Evolutionary conservation across 73 alveolate species (phyloP).

Genomic region (Paramecium octaurelia): DNA sequence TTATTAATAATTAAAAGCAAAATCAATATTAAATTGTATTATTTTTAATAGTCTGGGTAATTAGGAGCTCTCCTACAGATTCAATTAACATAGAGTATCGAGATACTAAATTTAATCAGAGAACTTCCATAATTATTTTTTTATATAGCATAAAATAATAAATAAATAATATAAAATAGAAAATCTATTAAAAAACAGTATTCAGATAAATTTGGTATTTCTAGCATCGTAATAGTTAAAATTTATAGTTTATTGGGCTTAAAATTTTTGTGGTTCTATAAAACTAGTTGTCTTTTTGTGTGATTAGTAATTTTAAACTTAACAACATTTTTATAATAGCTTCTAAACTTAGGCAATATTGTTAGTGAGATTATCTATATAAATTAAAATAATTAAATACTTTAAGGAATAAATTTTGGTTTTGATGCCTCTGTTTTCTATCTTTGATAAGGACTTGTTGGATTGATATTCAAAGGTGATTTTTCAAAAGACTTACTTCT

Average conservation of each 20-base stretch:
- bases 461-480: not conserved
- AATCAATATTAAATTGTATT: too few species aligned
- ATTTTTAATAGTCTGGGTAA: too few species aligned
- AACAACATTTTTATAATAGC: not conserved
- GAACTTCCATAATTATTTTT: too few species aligned
- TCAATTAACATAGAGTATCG: not conserved
- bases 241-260: not conserved
- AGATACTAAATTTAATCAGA: too few species aligned
- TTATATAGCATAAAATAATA: not conserved
- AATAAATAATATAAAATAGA: not conserved
- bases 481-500: slow-evolving; percentile 50
- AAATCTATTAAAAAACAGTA: not conserved
- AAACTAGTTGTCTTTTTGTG: slow-evolving; percentile 44
- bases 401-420: slow-evolving; percentile 35
- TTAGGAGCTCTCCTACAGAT: not conserved
- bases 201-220: not conserved
- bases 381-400: not conserved
- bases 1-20: too few species aligned
- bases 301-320: not conserved
- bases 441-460: slow-evolving; percentile 17
- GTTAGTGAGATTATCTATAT: not conserved
- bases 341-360: slow-evolving; percentile 9
- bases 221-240: not conserved
- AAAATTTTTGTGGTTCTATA: not conserved
- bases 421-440: not conserved